Conservation (phyloP, 225 moss, liverwort and hornwort species). For the Bryoerythrophyllum caledonicum region DNA sequence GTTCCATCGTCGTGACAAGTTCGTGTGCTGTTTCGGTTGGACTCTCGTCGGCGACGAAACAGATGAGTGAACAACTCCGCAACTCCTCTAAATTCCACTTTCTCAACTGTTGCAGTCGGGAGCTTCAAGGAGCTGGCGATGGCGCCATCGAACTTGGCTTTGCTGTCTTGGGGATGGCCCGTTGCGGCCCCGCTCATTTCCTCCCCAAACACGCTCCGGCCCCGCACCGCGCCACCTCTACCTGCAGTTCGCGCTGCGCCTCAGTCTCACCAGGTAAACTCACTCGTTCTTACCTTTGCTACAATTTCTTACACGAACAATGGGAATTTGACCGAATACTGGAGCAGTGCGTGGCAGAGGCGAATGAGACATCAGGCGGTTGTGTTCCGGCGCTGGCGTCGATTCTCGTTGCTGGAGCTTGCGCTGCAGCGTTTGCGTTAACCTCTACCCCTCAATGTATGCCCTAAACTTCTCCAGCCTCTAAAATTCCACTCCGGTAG, state of each 20-base stretch:
- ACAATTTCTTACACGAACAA: too few species aligned
- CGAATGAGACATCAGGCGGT: conserved; percentile 6
- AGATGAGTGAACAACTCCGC: too few species aligned
- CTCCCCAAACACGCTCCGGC: too few species aligned
- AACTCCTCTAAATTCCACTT: too few species aligned
- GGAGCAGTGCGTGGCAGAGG: conserved; percentile 35
- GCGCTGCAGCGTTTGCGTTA: conserved; percentile 29
- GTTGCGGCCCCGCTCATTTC: background rate
- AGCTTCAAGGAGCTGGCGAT: background rate
- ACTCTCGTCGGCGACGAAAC: too few species aligned
- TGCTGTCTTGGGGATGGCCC: background rate
- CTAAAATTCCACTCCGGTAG: background rate
- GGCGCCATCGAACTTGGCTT: background rate
- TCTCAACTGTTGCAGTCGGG: background rate
- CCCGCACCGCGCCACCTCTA: background rate
- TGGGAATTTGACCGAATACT: background rate
- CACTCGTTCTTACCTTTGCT: too few species aligned
- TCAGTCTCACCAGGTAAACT: conserved; percentile 32
- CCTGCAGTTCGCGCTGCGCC: conserved; percentile 6
- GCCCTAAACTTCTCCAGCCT: conserved; percentile 2
- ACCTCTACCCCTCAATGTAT: conserved; percentile 33
- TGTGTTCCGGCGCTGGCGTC: conserved; percentile 29
- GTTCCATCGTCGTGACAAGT: too few species aligned
- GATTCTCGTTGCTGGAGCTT: conserved; percentile 50
- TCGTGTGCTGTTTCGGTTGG: too few species aligned